Evolutionary conservation across 768 basidiomycete genomes (phyloP).

Genomic region (Boletellus ananas): DNA sequence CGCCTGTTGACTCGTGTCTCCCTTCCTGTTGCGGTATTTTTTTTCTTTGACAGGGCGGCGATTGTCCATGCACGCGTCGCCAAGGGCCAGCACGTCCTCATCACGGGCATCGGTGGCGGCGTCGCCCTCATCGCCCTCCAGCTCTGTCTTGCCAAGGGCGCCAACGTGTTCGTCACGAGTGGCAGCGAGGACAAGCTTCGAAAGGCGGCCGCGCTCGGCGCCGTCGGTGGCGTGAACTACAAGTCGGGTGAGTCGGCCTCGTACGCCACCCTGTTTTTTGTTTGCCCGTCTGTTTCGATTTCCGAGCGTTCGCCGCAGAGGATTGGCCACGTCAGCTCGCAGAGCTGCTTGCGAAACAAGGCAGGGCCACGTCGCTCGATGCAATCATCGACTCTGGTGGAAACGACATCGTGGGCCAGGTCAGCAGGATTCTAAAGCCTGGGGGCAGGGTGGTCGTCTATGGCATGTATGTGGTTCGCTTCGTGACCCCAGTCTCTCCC

Average conservation of each 20-base stretch:
- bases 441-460: constrained; percentile 63
- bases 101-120: constrained; percentile 82
- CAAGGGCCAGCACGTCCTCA: constrained; percentile 66
- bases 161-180: constrained; percentile 81
- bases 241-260: constrained; percentile 43
- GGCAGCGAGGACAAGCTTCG: constrained; percentile 64
- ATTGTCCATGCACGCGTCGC: constrained; percentile 62
- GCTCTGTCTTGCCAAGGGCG: constrained; percentile 69
- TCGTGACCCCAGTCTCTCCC: background rate
- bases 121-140: constrained; percentile 78
- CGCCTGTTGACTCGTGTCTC: too few species aligned
- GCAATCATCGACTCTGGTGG: constrained; percentile 69
- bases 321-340: constrained; percentile 52
- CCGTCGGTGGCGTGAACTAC: constrained; percentile 74
- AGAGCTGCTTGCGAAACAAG: constrained; percentile 36
- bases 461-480: constrained; percentile 46
- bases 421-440: constrained; percentile 46
- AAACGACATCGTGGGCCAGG: constrained; percentile 55
- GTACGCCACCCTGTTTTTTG: background rate
- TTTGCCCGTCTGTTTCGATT: background rate
- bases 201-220: constrained; percentile 64
- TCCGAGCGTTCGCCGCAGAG: constrained; percentile 28
- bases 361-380: constrained; percentile 39
- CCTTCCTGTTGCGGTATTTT: too few species aligned
- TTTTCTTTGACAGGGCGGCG: constrained; percentile 46